Evolutionary conservation across 2,329 filamentous ascomycete genomes (phyloP).

Genomic region (Talaromyces islandicus): DNA sequence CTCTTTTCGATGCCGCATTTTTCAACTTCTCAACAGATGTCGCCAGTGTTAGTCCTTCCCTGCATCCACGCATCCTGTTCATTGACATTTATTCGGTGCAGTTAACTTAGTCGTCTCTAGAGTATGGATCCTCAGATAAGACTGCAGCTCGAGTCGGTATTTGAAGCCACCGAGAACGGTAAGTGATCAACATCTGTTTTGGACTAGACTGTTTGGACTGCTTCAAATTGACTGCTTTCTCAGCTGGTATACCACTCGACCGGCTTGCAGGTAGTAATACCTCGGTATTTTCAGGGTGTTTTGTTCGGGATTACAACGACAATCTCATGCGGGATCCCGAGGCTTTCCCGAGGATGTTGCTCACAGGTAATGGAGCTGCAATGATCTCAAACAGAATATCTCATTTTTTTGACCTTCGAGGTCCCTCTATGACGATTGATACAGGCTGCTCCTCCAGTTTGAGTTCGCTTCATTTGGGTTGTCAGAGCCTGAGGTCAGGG

Average conservation of each 20-base stretch:
- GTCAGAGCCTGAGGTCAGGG: neutral
- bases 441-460: constrained; percentile 13
- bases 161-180: constrained; percentile 13
- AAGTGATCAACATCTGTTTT: neutral
- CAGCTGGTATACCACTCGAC: constrained; percentile 22
- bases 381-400: constrained; percentile 26
- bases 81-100: neutral
- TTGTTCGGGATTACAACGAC: constrained; percentile 23
- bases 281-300: constrained; percentile 25
- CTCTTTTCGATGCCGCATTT: constrained; percentile 25
- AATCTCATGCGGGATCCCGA: constrained; percentile 3
- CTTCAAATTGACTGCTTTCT: neutral
- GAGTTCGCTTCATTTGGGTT: neutral
- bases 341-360: constrained; percentile 12
- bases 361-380: constrained; percentile 18
- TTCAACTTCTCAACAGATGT: constrained; percentile 1
- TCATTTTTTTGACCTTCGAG: constrained; percentile 10
- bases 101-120: neutral
- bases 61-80: neutral
- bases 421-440: constrained; percentile 12
- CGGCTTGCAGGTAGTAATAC: constrained; percentile 23
- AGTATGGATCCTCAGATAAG: constrained; percentile 11
- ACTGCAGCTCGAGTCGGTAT: constrained; percentile 21
- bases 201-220: neutral
- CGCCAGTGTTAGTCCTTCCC: neutral